Evolutionary conservation across 2,329 filamentous ascomycete genomes (phyloP), one percentile per base, ranked within the genome.

Genomic region (Colletotrichum aenigma): DNA sequence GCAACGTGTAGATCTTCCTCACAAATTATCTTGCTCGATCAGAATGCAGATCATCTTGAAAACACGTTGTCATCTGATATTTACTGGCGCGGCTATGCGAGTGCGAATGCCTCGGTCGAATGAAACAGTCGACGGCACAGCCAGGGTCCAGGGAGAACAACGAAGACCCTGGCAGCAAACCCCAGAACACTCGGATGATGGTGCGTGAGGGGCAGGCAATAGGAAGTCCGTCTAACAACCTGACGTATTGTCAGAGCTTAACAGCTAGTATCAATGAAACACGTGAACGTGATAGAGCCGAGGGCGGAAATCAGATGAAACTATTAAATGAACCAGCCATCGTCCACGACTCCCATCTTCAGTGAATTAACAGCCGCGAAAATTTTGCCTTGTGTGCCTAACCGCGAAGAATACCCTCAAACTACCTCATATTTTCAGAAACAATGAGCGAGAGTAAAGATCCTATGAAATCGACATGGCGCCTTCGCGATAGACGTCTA

Each of bases 401-500:
- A 52, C 43, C 9, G 10, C 43, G 7, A 18, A 58, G 0, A 52
- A 66, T 32, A 8, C 48, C 16, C 6, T 58, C 71, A 18, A 28
- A 10, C 5, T 34, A 5, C 10, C 26, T 32, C 18, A 55, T 9
- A 10, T 48, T 34, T 15, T 13, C 58, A 21, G n/a, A 30, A 15
- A 56, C 48, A 7, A 61, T 43, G 68, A 18, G 21, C 15, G 62
- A 75, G 24, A 62, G 43, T 24, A 83, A 81, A 64, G 84, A 86
- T 77, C 85, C 84, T 12, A 86, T 86, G 81, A 85, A 85, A 79
- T 85, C 85, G 6, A 86, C 85, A 9, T 86, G 85, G 85, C 81
- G 81, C 6, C 56, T 48, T 7, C 74, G 70, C 26, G 81, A 82
- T 75, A 79, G 74, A 28, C 74, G 75, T 21, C 43, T 79, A 5